Evolutionary conservation across 176 grass and related monocot species (phyloP), one percentile per base, ranked within the genome.

Genomic region (Hsuehochloa calcarea): DNA sequence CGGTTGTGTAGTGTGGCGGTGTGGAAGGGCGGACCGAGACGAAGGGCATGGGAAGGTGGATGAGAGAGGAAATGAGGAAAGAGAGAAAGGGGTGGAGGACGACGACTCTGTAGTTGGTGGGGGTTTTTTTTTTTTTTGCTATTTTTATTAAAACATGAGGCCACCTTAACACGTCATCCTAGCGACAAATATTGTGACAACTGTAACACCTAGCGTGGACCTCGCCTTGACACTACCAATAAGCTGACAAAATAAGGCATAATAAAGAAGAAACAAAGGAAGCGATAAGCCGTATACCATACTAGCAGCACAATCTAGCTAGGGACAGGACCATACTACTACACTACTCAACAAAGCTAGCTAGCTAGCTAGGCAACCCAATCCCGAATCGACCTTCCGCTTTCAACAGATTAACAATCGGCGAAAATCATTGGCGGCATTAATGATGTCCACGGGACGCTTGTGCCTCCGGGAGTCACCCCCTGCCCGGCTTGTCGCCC

Each of bases 351-450:
- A 15, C 0, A 0, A 27, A 16, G 7, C 10, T 15, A 65, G 31
- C 58, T 17, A 35, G 63, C 23, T 39, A 59, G 17, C 40, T 26
- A 69, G 64, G 23, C 64, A 37, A 54, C 15, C 37, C 23, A 2
- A 70, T 59, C 59, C 68, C 44, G 51, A 77, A 70, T 52, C n/a
- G 55, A 59, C 51, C 35, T 45, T 50, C 63, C 51, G 68, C 70
- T 85, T 56, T 67, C 66, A 8, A 70, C 0, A 31, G 70, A 50
- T 37, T 8, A 49, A 66, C 50, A 22, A 43, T 40, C n/a, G 63
- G 17, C 31, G 5, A 39, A 81, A 85, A 89, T 81, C 88, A 81
- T 81, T 41, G 71, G 83, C 63, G 63, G 52, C 83, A 63, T 76
- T 70, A 34, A 85, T 81, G 70, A 16, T 68, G 64, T 85, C 82